Base-by-base conservation (phyloP, 345 rosid species). In the Populus euphratica region DNA sequence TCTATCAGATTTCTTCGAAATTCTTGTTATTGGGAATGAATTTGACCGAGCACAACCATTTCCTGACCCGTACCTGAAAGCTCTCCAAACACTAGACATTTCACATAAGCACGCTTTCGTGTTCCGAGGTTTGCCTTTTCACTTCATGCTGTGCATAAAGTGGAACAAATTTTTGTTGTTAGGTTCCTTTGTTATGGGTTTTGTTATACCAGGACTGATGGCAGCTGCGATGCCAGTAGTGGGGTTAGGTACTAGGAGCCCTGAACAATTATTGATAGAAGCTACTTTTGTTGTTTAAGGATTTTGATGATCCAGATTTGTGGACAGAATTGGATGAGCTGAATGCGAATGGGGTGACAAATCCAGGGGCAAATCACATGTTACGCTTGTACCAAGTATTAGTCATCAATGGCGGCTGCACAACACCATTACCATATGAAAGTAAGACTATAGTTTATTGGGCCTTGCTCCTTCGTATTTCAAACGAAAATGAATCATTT, bases 181-280 rank as follows among this genome's bases (percentile, higher is more conserved):
- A 59, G 63, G 63, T 59, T 56, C 12, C 43, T n/a, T 68, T 73
- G 33, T 39, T 54, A 10, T 6, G 25, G 8, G 41, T 59, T 35
- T 43, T 8, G 47, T 47, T 23, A 35, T 75, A 69, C 38, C 59
- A 91, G 95, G 98, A 96, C 79, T 94, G 72, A 94, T 94, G 74
- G 97, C 93, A 16, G 97, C 98, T 14, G 98, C 92, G n/a, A 82
- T 94, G 90, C 97, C 97, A 0, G 98, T 91, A 63, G 73, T 91
- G 38, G 98, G 98, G 72, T 54, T 94, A 33, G 81, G 89, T 6
- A 94, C 96, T 2, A 82, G 97, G 78, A 96, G 90, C 73, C 94
- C 98, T 14, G 97, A 84, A 39, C 79, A 86, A 39, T 1, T 83
- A 18, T 84, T 94, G 56, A 73, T 85, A 89, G 81, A 88, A 84